Base-by-base conservation (phyloP, 495 filamentous ascomycete species). In the Talaromyces wortmannii region DNA sequence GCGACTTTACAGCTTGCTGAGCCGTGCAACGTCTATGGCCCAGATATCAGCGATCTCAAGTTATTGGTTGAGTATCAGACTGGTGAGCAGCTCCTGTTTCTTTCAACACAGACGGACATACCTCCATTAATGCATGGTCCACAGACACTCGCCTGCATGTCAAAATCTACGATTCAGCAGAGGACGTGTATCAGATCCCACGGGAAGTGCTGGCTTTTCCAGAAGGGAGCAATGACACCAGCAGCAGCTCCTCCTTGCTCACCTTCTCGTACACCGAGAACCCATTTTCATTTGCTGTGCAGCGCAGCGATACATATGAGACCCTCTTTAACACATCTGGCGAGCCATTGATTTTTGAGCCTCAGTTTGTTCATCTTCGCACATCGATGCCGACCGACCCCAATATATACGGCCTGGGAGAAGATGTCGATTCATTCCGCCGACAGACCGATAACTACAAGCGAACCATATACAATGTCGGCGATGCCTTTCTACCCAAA, bases 161-260 rank as follows among this genome's bases (percentile, higher is more conserved):
- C 57, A 84, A 88, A 63, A 92, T 96, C 55, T 82, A 87, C 55
- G 90, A 95, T 68, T 72, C 80, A 15, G 82, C 77, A 15, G 82
- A 89, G 50, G 74, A 81, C 45, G 76, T 88, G 15, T 96, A 92
- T 60, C 87, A 94, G 66, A 82, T 96, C 17, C 89, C 90, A 11
- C 78, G 84, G 16, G 79, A 76, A 4, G 84, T 90, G 13, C 66
- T 96, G 12, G 77, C 86, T 12, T 82, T 88, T 2, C 87, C 89
- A 0, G 55, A 56, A 6, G 51, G 56, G 31, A 55, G 59, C 44
- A 58, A 61, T n/a, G 54, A 62, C 29, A 65, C 67, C n/a, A 29
- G 16, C 11, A 48, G 43, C 49, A 36, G 45, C 49, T 11, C 47
- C 58, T 74, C 47, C 58, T 74, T 78, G 52, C 58, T 82, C 12